Base-by-base conservation (phyloP, 192 early-diverging fungal genomes). In the Dimargaris cristalligena region DNA sequence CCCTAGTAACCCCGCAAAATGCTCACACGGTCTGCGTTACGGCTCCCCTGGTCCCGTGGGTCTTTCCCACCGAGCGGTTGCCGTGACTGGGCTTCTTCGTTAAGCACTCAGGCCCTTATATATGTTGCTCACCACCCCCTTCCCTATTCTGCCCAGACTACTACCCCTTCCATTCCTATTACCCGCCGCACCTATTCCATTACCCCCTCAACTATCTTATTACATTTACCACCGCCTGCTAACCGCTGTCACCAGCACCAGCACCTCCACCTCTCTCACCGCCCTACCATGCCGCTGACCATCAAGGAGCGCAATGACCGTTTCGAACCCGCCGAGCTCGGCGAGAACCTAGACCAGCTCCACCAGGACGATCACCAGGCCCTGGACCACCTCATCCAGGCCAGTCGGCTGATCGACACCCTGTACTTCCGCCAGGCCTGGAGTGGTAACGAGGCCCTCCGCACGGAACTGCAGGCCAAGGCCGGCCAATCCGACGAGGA, bases 341-440 rank as follows among this genome's bases (percentile, higher is more conserved):
- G 71, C 0, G 71, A 77, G 23, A 77, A 84, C 61, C 71, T 87
- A 2, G 75, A 74, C 34, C 74, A 75, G 44, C 68, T 87, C 28
- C 67, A 72, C 0, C 48, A 52, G 0, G 74, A 76, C 62, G 85
- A 87, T 62, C 74, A 68, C 34, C 63, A 66, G 22, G 85, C 85
- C 25, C 63, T 87, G 31, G 74, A 75, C 28, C 75, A 80, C 52
- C 62, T 87, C 14, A 74, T 81, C 32, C 67, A 80, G 38, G 80
- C 72, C 30, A 75, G 77, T 2, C 78, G 83, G 48, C 56, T 80
- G 29, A 65, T 87, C 34, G 76, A 77, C 65, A 48, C 67, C 26
- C 71, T 81, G 45, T 88, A 81, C 58, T 75, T 80, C 60, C 69
- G 74, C 35, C 86, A 88, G 65, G 73, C 71, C 22, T 85, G 82